Percentiles rank a stretch among this genome's conserved stretches.
Evolutionary conservation across 345 rosid genomes (phyloP).

Genomic region (Brassica incana): DNA sequence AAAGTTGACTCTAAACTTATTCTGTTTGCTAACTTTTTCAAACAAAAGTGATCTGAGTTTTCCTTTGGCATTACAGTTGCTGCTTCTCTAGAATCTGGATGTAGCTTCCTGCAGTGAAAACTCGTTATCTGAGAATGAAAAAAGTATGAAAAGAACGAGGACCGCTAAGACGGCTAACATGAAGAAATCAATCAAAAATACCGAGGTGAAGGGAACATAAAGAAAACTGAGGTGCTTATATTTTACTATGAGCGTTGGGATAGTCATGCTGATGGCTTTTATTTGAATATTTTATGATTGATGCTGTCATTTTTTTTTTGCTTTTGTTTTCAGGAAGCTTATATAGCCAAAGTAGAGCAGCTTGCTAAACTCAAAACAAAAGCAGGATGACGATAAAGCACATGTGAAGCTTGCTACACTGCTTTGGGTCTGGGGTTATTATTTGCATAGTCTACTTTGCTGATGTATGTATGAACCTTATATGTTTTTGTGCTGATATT

Average conservation of each 20-base stretch:
- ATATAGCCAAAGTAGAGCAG: slow-evolving; percentile 57
- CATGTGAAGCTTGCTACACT: slow-evolving; percentile 54
- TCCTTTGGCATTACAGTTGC: slow-evolving; percentile 19
- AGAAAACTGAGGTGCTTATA: neutral
- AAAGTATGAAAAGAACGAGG: neutral
- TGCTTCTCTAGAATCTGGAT: slow-evolving; percentile 17
- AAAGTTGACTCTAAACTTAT: neutral
- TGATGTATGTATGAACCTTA: slow-evolving; percentile 19
- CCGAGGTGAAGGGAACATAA: neutral
- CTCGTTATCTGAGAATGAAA: neutral
- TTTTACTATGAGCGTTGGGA: neutral
- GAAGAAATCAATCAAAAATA: neutral
- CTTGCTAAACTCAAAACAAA: slow-evolving; percentile 63
- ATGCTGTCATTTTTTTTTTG: neutral
- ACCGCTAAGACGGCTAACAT: neutral
- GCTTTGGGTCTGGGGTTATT: slow-evolving; percentile 54
- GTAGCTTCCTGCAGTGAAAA: slow-evolving; percentile 15
- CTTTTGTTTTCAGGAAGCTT: slow-evolving; percentile 48
- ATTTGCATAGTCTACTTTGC: slow-evolving; percentile 10
- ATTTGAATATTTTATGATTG: slow-evolving; percentile 4
- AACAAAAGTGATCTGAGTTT: slow-evolving; percentile 6
- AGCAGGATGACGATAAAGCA: slow-evolving; percentile 80
- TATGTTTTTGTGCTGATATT: slow-evolving; percentile 21
- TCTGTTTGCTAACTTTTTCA: neutral
- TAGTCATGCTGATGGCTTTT: slow-evolving; percentile 1